Percentiles rank a stretch among this genome's conserved stretches.
Conservation (phyloP, 106 monocot genomes). For the Dactylorhiza incarnata region DNA sequence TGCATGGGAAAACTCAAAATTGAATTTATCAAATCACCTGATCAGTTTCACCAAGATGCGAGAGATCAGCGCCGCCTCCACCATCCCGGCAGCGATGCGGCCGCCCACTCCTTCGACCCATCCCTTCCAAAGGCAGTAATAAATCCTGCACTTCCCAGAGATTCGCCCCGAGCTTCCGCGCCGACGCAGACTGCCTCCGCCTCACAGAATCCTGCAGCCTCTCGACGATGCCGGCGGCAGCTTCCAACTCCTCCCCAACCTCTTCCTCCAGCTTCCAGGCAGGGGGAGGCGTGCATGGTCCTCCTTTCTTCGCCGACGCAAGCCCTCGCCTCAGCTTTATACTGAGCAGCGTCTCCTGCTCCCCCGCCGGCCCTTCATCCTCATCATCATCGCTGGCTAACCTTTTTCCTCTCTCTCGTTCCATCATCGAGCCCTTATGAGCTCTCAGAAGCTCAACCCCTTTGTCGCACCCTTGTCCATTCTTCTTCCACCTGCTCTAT, state of each 20-base stretch:
- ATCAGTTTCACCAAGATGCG: not conserved
- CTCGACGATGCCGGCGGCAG: not conserved
- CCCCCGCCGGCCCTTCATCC: not conserved
- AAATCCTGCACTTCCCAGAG: conserved; percentile 22
- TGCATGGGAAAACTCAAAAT: not conserved
- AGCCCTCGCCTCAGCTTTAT: conserved; percentile 20
- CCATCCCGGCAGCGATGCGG: not conserved
- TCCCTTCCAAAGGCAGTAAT: not conserved
- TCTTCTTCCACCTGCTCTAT: not conserved
- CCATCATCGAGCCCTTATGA: conserved; percentile 12
- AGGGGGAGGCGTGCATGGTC: conserved; percentile 15
- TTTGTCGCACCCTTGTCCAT: not conserved
- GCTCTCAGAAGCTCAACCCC: not conserved
- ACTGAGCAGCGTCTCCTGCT: conserved; percentile 11
- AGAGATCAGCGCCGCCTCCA: not conserved
- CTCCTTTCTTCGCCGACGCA: conserved; percentile 14
- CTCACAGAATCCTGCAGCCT: not conserved
- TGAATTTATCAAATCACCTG: not conserved
- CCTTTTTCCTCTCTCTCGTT: conserved; percentile 8
- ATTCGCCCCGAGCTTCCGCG: conserved; percentile 19
- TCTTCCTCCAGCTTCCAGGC: conserved; percentile 22
- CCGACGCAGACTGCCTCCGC: conserved; percentile 7
- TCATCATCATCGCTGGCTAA: conserved; percentile 5
- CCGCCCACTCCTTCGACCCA: not conserved
- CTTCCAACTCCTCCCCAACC: not conserved